These are phyloP conservation scores for Blastocystis sp. DNA, from an alignment of 352 stramenopile genomes.

Conservation along the genomic window DNA sequence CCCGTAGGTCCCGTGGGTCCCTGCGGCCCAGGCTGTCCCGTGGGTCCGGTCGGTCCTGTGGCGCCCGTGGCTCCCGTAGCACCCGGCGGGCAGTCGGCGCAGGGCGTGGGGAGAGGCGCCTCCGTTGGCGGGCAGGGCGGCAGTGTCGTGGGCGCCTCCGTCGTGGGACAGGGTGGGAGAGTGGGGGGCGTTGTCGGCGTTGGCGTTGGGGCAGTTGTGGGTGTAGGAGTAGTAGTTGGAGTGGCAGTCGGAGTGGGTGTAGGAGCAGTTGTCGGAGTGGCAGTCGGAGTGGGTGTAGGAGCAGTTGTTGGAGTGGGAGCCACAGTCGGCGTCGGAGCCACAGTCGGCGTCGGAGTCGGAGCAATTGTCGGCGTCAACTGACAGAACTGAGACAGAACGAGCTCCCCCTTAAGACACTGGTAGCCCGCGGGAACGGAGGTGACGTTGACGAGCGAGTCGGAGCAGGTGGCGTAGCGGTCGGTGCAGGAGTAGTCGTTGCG, in stretches of 20 bases:
- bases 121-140: conserved; percentile 58
- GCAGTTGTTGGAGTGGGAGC: conserved; percentile 4
- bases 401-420: conserved; percentile 42
- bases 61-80: conserved; percentile 34
- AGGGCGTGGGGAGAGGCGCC: conserved; percentile 25
- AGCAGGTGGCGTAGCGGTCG: conserved; percentile 21
- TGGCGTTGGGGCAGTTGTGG: neutral
- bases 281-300: neutral
- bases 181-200: conserved; percentile 1
- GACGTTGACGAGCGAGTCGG: conserved; percentile 9
- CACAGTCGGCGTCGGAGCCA: neutral
- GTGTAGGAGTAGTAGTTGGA: neutral
- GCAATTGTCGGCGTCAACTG: neutral
- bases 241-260: neutral
- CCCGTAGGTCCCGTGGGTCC: conserved; percentile 35
- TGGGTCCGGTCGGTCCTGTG: conserved; percentile 30
- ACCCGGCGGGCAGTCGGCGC: conserved; percentile 20
- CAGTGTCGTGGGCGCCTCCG: conserved; percentile 14
- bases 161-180: conserved; percentile 51
- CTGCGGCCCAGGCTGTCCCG: conserved; percentile 4
- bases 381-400: conserved; percentile 57
- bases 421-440: conserved; percentile 21
- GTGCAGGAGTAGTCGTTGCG: conserved; percentile 65
- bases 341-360: neutral
- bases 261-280: neutral